Percentiles rank a stretch among this genome's conserved stretches.
These are phyloP conservation scores for Ceratocystis alfenasii DNA, from an alignment of 2,329 filamentous ascomycete species.

Conservation along the genomic window DNA sequence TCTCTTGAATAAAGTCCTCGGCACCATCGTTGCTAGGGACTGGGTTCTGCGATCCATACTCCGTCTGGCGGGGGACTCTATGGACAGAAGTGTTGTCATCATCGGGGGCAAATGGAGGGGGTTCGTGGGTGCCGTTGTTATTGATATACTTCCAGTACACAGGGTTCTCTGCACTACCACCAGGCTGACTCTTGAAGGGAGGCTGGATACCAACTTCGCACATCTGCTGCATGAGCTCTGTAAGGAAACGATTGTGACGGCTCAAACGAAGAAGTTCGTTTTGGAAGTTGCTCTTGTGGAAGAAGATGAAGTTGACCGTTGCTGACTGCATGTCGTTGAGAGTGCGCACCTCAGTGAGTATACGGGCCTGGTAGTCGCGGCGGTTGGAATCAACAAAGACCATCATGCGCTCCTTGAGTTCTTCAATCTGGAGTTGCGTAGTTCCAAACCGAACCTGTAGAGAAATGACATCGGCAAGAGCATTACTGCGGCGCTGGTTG, in stretches of 20 bases:
- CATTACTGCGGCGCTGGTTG: slow-evolving; percentile 83
- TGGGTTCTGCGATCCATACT: not conserved
- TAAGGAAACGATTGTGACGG: slow-evolving; percentile 88
- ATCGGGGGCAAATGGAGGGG: slow-evolving; percentile 9
- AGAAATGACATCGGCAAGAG: slow-evolving; percentile 72
- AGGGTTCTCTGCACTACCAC: slow-evolving; percentile 56
- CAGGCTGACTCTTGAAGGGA: slow-evolving; percentile 49
- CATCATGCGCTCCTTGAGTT: slow-evolving; percentile 64
- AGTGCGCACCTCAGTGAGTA: slow-evolving; percentile 70
- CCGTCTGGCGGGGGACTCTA: slow-evolving; percentile 11
- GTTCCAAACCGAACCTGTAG: slow-evolving; percentile 84
- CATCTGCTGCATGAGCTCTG: slow-evolving; percentile 78
- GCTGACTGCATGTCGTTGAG: slow-evolving; percentile 76
- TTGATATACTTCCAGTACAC: slow-evolving; percentile 39
- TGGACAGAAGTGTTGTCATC: slow-evolving; percentile 15
- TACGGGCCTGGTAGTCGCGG: slow-evolving; percentile 76
- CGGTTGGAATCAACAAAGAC: slow-evolving; percentile 78
- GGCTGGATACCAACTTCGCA: slow-evolving; percentile 75
- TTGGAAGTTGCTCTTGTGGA: slow-evolving; percentile 95
- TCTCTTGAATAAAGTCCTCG: slow-evolving; percentile 11
- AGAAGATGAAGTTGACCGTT: slow-evolving; percentile 85
- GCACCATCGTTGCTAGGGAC: not conserved
- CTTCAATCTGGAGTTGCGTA: slow-evolving; percentile 67
- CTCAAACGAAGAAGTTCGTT: slow-evolving; percentile 84
- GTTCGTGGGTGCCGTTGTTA: not conserved